A percentile compares a stretch with the other conserved stretches of the same genome.
Evolutionary conservation across 2,329 filamentous ascomycete species (phyloP).

Genomic region (Tolypocladium inflatum): DNA sequence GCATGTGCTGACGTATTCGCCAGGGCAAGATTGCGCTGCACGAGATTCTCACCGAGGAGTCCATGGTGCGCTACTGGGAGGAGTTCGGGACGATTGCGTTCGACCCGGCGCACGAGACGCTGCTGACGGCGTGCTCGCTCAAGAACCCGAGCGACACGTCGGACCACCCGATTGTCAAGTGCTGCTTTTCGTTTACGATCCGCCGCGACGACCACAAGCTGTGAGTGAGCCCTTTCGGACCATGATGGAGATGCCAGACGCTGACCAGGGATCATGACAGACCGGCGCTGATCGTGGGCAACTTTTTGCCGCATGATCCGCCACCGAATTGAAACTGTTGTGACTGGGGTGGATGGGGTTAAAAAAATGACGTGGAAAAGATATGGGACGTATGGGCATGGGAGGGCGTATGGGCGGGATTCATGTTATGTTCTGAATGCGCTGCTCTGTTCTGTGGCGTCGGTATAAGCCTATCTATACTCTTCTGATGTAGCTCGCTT

Average conservation of each 20-base stretch:
- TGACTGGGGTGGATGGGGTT: background rate
- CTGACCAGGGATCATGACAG: conserved; percentile 32
- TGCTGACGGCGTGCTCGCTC: conserved; percentile 85
- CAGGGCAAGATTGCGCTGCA: conserved; percentile 92
- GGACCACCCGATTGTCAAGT: conserved; percentile 68
- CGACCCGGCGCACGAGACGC: conserved; percentile 85
- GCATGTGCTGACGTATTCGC: conserved; percentile 7
- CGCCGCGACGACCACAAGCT: conserved; percentile 91
- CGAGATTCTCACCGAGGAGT: conserved; percentile 91
- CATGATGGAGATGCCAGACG: background rate
- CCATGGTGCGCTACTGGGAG: conserved; percentile 95
- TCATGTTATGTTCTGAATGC: background rate
- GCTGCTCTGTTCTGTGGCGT: background rate
- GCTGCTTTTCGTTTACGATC: conserved; percentile 97
- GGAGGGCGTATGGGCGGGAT: background rate
- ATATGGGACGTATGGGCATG: background rate
- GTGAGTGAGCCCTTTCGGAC: conserved; percentile 45
- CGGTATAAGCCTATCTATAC: background rate
- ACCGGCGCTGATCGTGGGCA: conserved; percentile 89
- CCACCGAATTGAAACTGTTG: conserved; percentile 8
- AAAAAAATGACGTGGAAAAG: background rate
- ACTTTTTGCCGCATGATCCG: conserved; percentile 83
- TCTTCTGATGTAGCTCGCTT: background rate
- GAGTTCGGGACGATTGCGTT: conserved; percentile 98
- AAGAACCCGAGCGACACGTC: conserved; percentile 69